Base-by-base conservation (phyloP, 2,329 filamentous ascomycete genomes). In the Sordariomycetes sp. region DNA sequence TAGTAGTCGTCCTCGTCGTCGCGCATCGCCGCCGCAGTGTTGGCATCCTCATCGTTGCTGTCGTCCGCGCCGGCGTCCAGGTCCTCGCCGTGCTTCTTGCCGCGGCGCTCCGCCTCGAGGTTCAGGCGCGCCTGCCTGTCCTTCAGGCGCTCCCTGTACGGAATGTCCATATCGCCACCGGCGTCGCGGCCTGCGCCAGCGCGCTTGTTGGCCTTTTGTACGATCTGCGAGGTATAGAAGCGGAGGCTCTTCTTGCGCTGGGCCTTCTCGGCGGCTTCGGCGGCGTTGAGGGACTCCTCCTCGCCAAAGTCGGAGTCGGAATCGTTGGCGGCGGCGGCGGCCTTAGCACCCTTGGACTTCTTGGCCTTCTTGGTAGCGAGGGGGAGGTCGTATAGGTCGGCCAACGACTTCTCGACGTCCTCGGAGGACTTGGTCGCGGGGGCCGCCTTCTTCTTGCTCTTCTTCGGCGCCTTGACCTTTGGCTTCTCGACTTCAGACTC, bases 211-310 rank as follows among this genome's bases (percentile, higher is more conserved):
- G 89, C 84, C 72, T 96, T 97, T 69, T 97, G 92, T 32, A 89
- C 87, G 62, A 99, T 94, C 69, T 99, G 94, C 2, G 91, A 96
- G 2, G 95, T 97, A 79, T 99, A 99, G 77, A 99, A 99, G 61
- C 90, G 87, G 59, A 99, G 80, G 62, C 84, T 90, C 77, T 95
- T 96, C 78, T 94, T 96, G 70, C 88, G 88, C 59, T 83, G 81
- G 0, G 86, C 88, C 72, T 99, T 99, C 65, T 95, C 89, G 50
- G 87, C 88, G 1, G 89, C 86, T 60, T 92, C 84, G 60, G 84
- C 80, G 12, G 85, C 83, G 57, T 90, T 89, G 59, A 97, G 80
- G 3, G 77, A 74, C 17, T 89, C 86, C 68, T 96, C 90, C 65
- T 99, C 94, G 64, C 92, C 94, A 67, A 99, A 92, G 74, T 99